Evolutionary conservation across 768 basidiomycete species (phyloP).

Genomic region (Kwoniella dendrophila): DNA sequence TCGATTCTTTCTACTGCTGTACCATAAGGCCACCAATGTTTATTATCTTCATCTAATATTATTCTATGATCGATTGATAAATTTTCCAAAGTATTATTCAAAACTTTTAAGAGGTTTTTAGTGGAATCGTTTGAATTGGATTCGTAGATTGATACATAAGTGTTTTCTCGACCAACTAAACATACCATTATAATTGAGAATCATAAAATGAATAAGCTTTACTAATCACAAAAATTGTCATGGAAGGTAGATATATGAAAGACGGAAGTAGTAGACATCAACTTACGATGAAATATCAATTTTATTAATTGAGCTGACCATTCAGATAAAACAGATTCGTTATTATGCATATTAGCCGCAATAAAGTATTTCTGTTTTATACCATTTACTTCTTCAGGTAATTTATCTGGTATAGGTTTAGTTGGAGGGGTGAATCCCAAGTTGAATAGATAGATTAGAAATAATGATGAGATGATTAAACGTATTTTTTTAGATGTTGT

Average conservation of each 20-base stretch:
- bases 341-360: slow-evolving; percentile 59
- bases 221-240: too few species aligned
- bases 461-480: not conserved
- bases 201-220: too few species aligned
- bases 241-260: too few species aligned
- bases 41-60: slow-evolving; percentile 44
- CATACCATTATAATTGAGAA: not conserved
- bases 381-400: not conserved
- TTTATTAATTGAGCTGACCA: slow-evolving; percentile 57
- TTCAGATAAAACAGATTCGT: slow-evolving; percentile 56
- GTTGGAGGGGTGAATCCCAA: slow-evolving; percentile 1
- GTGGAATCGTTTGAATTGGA: slow-evolving; percentile 56
- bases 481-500: not conserved
- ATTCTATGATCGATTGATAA: slow-evolving; percentile 52
- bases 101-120: slow-evolving; percentile 47
- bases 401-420: not conserved
- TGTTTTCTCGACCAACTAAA: slow-evolving; percentile 57
- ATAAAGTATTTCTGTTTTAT: slow-evolving; percentile 39
- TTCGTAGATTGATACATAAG: slow-evolving; percentile 59
- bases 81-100: slow-evolving; percentile 40
- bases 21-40: slow-evolving; percentile 28
- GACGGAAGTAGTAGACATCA: not conserved
- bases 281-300: slow-evolving; percentile 26
- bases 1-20: slow-evolving; percentile 55
- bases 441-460: not conserved